Evolutionary conservation across 306 rosid genomes (phyloP).

Genomic region (Vicia villosa): DNA sequence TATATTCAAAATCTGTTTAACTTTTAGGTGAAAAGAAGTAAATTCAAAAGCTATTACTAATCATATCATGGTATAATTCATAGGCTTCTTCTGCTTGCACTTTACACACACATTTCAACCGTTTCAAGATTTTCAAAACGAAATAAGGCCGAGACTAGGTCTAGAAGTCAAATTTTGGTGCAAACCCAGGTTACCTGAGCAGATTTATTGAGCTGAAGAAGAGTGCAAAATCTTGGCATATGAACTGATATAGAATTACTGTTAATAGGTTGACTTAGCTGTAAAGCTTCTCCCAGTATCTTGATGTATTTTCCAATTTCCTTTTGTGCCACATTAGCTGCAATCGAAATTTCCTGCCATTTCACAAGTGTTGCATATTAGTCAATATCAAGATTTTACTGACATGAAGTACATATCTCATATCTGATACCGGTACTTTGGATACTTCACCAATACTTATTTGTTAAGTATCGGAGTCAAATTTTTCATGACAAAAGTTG

Average conservation of each 20-base stretch:
- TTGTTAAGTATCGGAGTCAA: too few relatives aligned
- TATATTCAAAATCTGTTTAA: background rate
- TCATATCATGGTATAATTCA: background rate
- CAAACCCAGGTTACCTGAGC: conserved; percentile 75
- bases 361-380: conserved; percentile 3
- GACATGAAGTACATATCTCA: background rate
- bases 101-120: background rate
- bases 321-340: conserved; percentile 92
- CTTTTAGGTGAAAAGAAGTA: background rate
- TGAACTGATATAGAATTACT: conserved; percentile 96
- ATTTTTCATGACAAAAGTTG: too few relatives aligned
- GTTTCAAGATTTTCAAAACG: conserved; percentile 8
- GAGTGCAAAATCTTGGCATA: conserved; percentile 97
- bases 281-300: conserved; percentile 94
- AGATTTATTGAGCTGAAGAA: conserved; percentile 93
- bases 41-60: background rate
- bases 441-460: too few relatives aligned
- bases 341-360: conserved; percentile 90
- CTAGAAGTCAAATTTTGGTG: conserved; percentile 3
- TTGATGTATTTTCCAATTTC: conserved; percentile 97
- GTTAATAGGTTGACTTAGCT: conserved; percentile 94
- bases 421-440: too few relatives aligned
- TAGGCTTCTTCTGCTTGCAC: conserved; percentile 2
- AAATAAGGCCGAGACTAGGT: conserved; percentile 4
- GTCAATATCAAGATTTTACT: background rate